Conservation (phyloP, 495 filamentous ascomycete species). For the Articulospora tetracladia region DNA sequence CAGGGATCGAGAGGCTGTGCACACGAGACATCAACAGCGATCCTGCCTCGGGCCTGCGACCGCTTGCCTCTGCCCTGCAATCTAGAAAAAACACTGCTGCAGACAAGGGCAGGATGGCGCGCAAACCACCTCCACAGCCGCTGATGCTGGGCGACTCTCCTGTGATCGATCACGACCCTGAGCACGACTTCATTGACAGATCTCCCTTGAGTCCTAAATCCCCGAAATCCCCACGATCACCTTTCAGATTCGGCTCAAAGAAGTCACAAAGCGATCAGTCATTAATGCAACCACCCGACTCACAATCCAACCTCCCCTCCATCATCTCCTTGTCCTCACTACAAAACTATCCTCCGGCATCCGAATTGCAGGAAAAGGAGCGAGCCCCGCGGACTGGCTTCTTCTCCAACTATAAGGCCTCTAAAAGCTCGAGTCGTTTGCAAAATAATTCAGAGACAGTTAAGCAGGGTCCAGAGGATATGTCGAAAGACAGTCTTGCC, state of each 20-base stretch:
- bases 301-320: constrained; percentile 9
- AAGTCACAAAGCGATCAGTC: constrained; percentile 12
- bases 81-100: constrained; percentile 8
- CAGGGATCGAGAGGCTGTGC: constrained; percentile 19
- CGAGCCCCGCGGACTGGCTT: constrained; percentile 17
- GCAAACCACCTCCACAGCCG: constrained; percentile 50
- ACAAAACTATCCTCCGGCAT: constrained; percentile 2
- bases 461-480: constrained; percentile 10
- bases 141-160: constrained; percentile 40
- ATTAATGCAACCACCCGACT: constrained; percentile 11
- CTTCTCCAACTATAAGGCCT: constrained; percentile 27
- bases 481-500: constrained; percentile 22
- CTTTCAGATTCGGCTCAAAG: constrained; percentile 40
- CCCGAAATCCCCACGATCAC: constrained; percentile 49
- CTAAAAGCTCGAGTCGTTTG: constrained; percentile 25
- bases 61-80: constrained; percentile 13
- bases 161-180: constrained; percentile 21
- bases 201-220: constrained; percentile 34
- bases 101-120: constrained; percentile 38
- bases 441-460: constrained; percentile 13
- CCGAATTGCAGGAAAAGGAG: constrained; percentile 13
- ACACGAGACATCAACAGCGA: constrained; percentile 13
- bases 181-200: constrained; percentile 7
- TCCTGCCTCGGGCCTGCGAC: constrained; percentile 6
- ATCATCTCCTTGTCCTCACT: constrained; percentile 11